These are phyloP conservation scores for Lyophyllum decastes DNA, from an alignment of 768 basidiomycete species.

Conservation along the genomic window DNA sequence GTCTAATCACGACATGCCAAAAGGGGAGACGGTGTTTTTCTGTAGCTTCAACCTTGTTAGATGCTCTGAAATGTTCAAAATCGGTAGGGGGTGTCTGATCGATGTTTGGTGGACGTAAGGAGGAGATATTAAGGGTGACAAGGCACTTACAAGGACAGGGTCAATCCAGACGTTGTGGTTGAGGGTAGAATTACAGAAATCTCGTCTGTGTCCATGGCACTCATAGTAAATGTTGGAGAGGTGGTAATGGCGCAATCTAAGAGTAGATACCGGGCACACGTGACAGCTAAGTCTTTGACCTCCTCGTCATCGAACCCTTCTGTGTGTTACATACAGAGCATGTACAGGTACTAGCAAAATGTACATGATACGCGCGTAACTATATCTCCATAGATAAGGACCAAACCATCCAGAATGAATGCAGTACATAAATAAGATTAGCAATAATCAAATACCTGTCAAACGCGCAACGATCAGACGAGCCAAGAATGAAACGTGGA, in stretches of 20 bases:
- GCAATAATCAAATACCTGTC: neutral
- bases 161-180: constrained; percentile 70
- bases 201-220: constrained; percentile 80
- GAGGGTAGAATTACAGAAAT: constrained; percentile 73
- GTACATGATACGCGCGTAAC: neutral
- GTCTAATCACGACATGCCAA: constrained; percentile 46
- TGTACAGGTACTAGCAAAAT: neutral
- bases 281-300: neutral
- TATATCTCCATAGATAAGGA: neutral
- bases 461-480: neutral
- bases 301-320: neutral
- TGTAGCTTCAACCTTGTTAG: constrained; percentile 84
- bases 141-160: constrained; percentile 66
- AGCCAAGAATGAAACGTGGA: neutral
- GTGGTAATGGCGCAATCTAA: too few relatives aligned
- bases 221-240: constrained; percentile 29
- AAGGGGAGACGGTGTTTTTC: constrained; percentile 57
- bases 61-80: constrained; percentile 96
- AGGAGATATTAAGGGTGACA: neutral
- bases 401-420: neutral
- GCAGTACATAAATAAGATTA: neutral
- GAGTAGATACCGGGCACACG: neutral
- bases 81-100: constrained; percentile 89
- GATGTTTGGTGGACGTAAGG: constrained; percentile 18
- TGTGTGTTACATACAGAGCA: neutral